Conservation (phyloP, 257 asterid genomes). For the Primulina huaijiensis region DNA sequence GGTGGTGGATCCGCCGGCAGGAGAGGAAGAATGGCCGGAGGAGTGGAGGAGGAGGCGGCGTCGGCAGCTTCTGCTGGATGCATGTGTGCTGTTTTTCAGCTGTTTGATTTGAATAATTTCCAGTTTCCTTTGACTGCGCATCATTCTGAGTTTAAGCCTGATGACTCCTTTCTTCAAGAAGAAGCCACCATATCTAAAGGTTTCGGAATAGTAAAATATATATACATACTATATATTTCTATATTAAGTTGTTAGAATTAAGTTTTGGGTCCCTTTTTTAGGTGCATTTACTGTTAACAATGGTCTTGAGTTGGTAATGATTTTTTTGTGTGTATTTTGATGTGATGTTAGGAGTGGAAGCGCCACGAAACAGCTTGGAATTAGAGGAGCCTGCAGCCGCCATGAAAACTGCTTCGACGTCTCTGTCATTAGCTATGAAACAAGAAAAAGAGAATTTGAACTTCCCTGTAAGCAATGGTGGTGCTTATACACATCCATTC, state of each 20-base stretch:
- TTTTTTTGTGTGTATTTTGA: not conserved
- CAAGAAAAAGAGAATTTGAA: slow-evolving; percentile 37
- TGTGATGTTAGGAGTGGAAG: slow-evolving; percentile 60
- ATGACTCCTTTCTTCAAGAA: slow-evolving; percentile 29
- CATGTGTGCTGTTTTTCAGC: slow-evolving; percentile 77
- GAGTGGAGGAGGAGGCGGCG: slow-evolving; percentile 16
- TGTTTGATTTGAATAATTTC: slow-evolving; percentile 61
- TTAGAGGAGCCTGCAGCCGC: slow-evolving; percentile 32
- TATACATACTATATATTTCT: too few species aligned
- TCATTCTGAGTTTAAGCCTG: slow-evolving; percentile 25
- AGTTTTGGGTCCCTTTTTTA: not conserved
- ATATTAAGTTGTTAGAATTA: not conserved
- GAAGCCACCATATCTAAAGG: slow-evolving; percentile 41
- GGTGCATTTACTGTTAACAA: not conserved
- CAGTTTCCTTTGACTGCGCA: slow-evolving; percentile 51
- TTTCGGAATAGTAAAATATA: not conserved
- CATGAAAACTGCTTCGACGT: slow-evolving; percentile 27
- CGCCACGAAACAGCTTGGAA: slow-evolving; percentile 93
- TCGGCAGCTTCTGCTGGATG: slow-evolving; percentile 51
- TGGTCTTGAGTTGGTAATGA: not conserved
- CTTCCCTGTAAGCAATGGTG: slow-evolving; percentile 51
- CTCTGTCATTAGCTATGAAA: slow-evolving; percentile 29
- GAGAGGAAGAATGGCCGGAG: slow-evolving; percentile 26
- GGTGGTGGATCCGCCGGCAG: slow-evolving; percentile 27
- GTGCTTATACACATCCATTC: not conserved